Evolutionary conservation across 192 early-diverging fungal species (phyloP), one percentile per base, ranked within the genome.

Genomic region (Kappamyces sp.): DNA sequence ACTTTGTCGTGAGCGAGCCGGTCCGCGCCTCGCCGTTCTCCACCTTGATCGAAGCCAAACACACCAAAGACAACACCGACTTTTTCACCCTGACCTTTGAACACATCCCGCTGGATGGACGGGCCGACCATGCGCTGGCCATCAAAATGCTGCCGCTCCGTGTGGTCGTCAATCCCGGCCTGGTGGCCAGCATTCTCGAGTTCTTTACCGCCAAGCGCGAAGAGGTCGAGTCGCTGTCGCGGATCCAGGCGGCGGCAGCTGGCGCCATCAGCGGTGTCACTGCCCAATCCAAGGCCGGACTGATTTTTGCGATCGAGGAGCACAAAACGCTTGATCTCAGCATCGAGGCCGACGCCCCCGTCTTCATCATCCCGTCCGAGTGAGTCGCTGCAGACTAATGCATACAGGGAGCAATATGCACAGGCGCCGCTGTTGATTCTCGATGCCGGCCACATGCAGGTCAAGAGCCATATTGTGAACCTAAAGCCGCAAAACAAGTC

Each of bases 311-410:
- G 2, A 63, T 99, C 51, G 87, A 85, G 41, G 81, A 89, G 61
- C 91, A 96, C 71, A 93, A 88, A 49, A 91, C 92, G 1, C 61
- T 93, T 1, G 91, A 95, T 70, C 69, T 97, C 6, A 83, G 87
- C 43, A 81, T 99, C n/a, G 94, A 99, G 58, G 84, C 94, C 70
- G 91, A 94, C 62, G 96, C 96, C 2, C 96, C 96, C 1, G 88
- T 97, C 45, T 84, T 99, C 74, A 77, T 96, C 12, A 77, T 99
- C 29, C 94, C 93, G 0, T 62, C 74, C 49, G 71, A 62, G 73
- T 76, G 54, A 63, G 43, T n/a, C 8, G 34, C 11, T 53, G 37
- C 38, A 22, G 1, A 29, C 38, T 49, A 11, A 8, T 76, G 47
- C 81, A 77, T 64, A 76, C 72, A 0, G 59, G 68, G 22, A 61